A percentile compares a stretch with the other conserved stretches of the same genome.
Conservation (phyloP, 2,329 filamentous ascomycete species). For the Ascochyta koolunga region DNA sequence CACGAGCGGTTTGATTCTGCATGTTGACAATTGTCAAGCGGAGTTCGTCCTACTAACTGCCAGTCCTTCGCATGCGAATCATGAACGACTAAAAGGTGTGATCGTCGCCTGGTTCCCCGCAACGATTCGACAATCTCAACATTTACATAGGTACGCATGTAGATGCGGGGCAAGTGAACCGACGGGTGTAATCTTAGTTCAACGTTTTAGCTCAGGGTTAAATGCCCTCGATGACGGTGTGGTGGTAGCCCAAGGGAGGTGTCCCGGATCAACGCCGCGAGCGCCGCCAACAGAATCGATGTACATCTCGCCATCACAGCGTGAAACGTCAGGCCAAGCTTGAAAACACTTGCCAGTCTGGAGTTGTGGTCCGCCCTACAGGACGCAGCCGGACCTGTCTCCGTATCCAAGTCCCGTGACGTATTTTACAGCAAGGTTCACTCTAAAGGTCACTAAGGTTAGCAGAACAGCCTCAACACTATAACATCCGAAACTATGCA, state of each 20-base stretch:
- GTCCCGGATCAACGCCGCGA: background rate
- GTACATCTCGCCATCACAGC: background rate
- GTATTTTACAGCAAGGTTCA: background rate
- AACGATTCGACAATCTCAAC: background rate
- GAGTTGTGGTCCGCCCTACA: background rate
- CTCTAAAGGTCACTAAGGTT: background rate
- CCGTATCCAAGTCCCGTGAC: background rate
- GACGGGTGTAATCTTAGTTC: constrained; percentile 1
- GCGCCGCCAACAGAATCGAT: background rate
- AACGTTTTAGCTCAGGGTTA: background rate
- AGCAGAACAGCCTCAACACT: background rate
- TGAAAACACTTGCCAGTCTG: constrained; percentile 1
- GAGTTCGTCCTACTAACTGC: background rate
- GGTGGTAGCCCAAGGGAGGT: background rate
- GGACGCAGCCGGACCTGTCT: background rate
- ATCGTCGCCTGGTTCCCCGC: background rate
- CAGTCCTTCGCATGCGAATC: background rate
- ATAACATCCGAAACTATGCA: background rate
- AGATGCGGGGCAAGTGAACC: constrained; percentile 8
- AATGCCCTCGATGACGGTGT: background rate
- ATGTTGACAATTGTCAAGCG: background rate
- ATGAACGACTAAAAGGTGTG: background rate
- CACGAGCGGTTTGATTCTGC: too few relatives aligned
- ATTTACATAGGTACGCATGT: background rate
- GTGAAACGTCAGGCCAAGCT: background rate